Evolutionary conservation across 371 early-diverging fungal species (phyloP), one percentile per base, ranked within the genome.

Genomic region (Mucor plumbeus): DNA sequence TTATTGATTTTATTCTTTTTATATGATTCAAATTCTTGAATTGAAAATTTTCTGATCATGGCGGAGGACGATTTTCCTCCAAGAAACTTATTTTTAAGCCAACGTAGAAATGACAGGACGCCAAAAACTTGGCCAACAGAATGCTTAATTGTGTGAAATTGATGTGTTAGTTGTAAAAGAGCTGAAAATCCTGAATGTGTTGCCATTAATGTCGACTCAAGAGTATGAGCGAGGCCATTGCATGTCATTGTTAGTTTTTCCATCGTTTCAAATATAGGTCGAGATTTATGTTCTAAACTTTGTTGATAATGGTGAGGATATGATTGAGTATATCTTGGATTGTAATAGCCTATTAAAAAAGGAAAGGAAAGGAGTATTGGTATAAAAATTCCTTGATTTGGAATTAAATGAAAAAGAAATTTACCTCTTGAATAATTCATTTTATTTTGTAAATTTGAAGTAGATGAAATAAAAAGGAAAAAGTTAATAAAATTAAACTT

Each of bases 151-250:
- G 86, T 76, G 15, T 92, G 91, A 65, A 95, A 91, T 75, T 95
- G 96, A 64, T 96, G 95, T 35, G 91, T 92, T 14, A 94, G 92
- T 47, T 93, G 95, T 34, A 94, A 85, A 82, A 95, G 90, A 26
- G 95, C 95, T 91, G 94, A 93, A 64, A 94, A 94, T 3, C 91
- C 90, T 17, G 94, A 92, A 75, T 94, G 94, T 3, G 95, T 95
- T 26, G 97, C 94, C 78, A 92, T 88, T 69, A 91, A 92, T 6
- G 97, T 95, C 4, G 93, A 91, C 66, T 95, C 96, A 31, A 96
- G 87, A 93, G 95, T 94, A 60, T 92, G 92, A 7, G 94, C 85
- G 70, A 96, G 91, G 4, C 94, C 94, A 19, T 91, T 92, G 80
- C 94, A 95, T 4, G 95, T 92, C 56, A 91, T 88, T 4, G 94